Evolutionary conservation across 1,284 basidiomycete genomes (phyloP).

Genomic region (Tylopilus sp.): DNA sequence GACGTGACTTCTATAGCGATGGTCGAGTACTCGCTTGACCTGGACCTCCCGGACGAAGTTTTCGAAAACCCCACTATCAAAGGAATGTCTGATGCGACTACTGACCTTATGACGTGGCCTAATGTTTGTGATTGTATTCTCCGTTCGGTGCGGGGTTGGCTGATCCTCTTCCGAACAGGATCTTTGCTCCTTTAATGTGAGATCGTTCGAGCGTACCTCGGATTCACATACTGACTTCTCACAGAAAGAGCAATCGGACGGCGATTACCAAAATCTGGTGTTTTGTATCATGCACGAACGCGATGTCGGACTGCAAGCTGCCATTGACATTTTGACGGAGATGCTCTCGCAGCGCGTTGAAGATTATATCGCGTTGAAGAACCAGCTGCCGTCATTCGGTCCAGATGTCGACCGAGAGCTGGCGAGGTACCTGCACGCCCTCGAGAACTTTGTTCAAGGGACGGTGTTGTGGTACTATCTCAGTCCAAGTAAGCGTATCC

Average conservation of each 20-base stretch:
- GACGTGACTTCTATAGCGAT: slow-evolving; percentile 33
- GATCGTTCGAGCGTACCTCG: slow-evolving; percentile 13
- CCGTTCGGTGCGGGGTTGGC: background rate
- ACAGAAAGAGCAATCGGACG: slow-evolving; percentile 49
- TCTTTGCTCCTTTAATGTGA: slow-evolving; percentile 46
- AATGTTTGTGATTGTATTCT: slow-evolving; percentile 35
- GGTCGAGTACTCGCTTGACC: slow-evolving; percentile 45
- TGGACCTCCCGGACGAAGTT: slow-evolving; percentile 44
- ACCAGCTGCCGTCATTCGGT: slow-evolving; percentile 42
- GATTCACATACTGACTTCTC: slow-evolving; percentile 6
- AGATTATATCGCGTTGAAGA: slow-evolving; percentile 39
- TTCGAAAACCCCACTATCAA: slow-evolving; percentile 40
- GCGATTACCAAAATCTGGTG: slow-evolving; percentile 49
- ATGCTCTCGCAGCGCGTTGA: slow-evolving; percentile 43
- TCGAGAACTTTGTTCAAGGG: slow-evolving; percentile 49
- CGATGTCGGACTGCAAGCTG: slow-evolving; percentile 41
- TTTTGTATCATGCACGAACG: slow-evolving; percentile 45
- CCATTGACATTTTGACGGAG: slow-evolving; percentile 40
- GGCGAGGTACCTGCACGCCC: slow-evolving; percentile 36
- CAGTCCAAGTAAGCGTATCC: slow-evolving; percentile 33
- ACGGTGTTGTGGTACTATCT: slow-evolving; percentile 48
- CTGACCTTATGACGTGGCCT: slow-evolving; percentile 50
- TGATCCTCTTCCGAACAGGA: slow-evolving; percentile 32
- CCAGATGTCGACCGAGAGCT: slow-evolving; percentile 39
- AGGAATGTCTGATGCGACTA: slow-evolving; percentile 44